Conservation (phyloP, 2,329 filamentous ascomycete species). For the Aureobasidium sp. region DNA sequence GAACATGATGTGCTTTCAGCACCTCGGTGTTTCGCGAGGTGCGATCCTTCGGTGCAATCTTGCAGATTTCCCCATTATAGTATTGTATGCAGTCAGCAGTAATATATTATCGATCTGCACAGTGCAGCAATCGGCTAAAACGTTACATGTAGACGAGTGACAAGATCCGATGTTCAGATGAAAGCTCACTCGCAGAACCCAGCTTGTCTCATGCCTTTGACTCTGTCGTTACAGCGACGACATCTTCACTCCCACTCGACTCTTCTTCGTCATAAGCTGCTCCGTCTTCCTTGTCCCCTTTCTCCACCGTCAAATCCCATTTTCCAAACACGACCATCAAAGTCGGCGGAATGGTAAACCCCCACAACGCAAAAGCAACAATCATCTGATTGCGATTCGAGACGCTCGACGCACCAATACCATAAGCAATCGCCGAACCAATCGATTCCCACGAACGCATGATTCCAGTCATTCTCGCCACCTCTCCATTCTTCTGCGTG, state of each 20-base stretch:
- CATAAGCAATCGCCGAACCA: constrained; percentile 30
- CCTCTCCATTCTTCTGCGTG: constrained; percentile 27
- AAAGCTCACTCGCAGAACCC: too few relatives aligned
- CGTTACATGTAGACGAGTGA: too few relatives aligned
- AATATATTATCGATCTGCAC: too few relatives aligned
- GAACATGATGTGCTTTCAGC: too few relatives aligned
- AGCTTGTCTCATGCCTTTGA: not conserved
- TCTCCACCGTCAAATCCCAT: constrained; percentile 18
- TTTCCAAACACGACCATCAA: constrained; percentile 20
- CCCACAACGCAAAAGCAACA: constrained; percentile 28
- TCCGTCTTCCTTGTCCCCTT: not conserved
- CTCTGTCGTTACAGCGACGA: constrained; percentile 6
- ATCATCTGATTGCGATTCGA: constrained; percentile 29
- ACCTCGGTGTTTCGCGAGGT: too few relatives aligned
- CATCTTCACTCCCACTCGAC: constrained; percentile 4
- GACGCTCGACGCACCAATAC: constrained; percentile 28
- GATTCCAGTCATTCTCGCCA: constrained; percentile 29
- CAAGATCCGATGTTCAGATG: too few relatives aligned
- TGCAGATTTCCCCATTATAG: too few relatives aligned
- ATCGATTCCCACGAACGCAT: constrained; percentile 30
- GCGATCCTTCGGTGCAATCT: too few relatives aligned
- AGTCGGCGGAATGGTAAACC: constrained; percentile 23
- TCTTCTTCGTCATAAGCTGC: not conserved
- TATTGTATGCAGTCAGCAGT: too few relatives aligned
- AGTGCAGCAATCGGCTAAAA: too few relatives aligned